phyloP scores from a whole-genome alignment of 2,329 filamentous ascomycete species.

The Xylaria sp. region DNA sequence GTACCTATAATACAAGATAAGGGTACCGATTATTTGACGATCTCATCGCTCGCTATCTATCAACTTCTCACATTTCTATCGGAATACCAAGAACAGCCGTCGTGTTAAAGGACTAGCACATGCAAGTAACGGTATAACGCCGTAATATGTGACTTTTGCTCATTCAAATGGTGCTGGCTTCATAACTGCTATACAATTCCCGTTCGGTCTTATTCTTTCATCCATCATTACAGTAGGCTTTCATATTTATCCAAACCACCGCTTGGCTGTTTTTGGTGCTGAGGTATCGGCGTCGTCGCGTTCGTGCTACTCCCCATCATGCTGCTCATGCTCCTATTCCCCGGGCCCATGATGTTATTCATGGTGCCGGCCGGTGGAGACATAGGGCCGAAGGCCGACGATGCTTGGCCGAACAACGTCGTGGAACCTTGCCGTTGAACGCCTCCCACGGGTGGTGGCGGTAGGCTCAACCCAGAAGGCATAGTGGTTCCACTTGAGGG shows the following conservation, averaged over 20 bases:
- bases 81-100: no score
- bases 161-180: background rate
- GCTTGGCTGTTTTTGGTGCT: constrained; percentile 34
- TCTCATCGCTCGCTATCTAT: no score
- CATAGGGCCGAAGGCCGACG: constrained; percentile 27
- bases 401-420: constrained; percentile 36
- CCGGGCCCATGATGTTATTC: constrained; percentile 33
- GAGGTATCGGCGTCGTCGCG: constrained; percentile 10
- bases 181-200: background rate
- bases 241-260: constrained; percentile 71
- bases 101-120: no score
- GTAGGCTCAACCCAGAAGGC: constrained; percentile 53
- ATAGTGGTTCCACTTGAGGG: constrained; percentile 44
- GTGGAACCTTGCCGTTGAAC: constrained; percentile 37
- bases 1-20: no score
- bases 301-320: constrained; percentile 30
- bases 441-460: constrained; percentile 52
- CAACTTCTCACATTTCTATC: no score
- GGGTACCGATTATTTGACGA: no score
- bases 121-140: background rate
- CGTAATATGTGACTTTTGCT: background rate
- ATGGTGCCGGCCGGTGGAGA: constrained; percentile 33
- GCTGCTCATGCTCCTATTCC: constrained; percentile 35
- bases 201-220: background rate
- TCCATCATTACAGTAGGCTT: constrained; percentile 60